Conservation (phyloP, 83 land plant genomes). For the Thuja plicata region DNA sequence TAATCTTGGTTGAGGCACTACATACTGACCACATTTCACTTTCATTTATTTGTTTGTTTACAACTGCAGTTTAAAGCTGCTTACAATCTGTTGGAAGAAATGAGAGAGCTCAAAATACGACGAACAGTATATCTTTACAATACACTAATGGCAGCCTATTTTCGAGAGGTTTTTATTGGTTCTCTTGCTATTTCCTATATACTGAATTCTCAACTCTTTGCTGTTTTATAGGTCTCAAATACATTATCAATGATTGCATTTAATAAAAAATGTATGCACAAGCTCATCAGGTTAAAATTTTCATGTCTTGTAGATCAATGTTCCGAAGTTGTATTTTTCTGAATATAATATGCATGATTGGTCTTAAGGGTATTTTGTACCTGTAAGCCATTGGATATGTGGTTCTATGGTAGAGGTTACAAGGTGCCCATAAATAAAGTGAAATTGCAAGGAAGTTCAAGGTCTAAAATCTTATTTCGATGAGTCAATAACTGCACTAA, state of each 20-base stretch:
- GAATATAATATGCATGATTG: too few species aligned
- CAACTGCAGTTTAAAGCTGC: slow-evolving; percentile 48
- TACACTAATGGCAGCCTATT: slow-evolving; percentile 49
- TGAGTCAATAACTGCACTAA: not conserved
- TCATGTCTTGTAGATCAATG: too few species aligned
- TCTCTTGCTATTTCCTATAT: not conserved
- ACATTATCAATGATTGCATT: not conserved
- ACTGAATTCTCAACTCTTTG: not conserved
- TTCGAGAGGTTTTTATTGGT: slow-evolving; percentile 36
- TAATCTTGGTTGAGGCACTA: not conserved
- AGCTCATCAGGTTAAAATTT: not conserved
- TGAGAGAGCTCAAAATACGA: slow-evolving; percentile 23
- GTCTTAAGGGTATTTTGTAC: too few species aligned
- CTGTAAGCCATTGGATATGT: too few species aligned
- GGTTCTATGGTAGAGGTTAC: not conserved
- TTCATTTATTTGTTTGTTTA: not conserved
- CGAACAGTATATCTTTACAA: slow-evolving; percentile 54
- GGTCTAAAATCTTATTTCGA: not conserved
- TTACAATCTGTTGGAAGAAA: slow-evolving; percentile 31
- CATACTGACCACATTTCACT: not conserved
- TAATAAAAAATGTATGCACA: not conserved
- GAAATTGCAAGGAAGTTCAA: not conserved
- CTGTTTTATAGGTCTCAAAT: not conserved
- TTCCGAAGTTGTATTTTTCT: too few species aligned
- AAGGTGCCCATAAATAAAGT: not conserved